Base-by-base conservation (phyloP, 2,329 filamentous ascomycete species). In the Epichloe elymi region DNA sequence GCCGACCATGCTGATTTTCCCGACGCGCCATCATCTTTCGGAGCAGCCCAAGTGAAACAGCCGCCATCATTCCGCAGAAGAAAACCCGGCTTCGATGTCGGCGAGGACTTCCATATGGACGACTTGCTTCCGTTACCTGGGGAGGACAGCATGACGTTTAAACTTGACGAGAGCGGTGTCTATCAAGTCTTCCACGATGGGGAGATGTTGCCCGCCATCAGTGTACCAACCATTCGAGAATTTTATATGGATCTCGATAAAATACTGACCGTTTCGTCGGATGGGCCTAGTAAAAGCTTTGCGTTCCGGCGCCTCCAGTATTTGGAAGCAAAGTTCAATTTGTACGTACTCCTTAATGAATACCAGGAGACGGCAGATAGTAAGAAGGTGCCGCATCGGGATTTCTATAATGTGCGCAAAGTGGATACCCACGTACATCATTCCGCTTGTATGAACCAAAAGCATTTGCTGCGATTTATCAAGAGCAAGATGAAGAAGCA, bases 401-500 rank as follows among this genome's bases (percentile, higher is more conserved):
- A 98, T 68, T 98, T 98, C 64, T 98, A 98, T 74, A 98, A 98
- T 63, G 93, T 98, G 46, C 80, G 93, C 64, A 98, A 98, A 67
- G 93, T 98, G 48, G 93, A 98, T 64, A 98, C 93, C 8, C 93
- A 98, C 75, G 93, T 98, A 59, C 93, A 98, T 65, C 93, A 98
- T 67, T 98, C 93, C 15, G 93, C 93, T 23, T 98, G 93, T 66
- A 98, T 98, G 93, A 98, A 98, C 64, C 93, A 98, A 68, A 98
- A 98, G 70, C 93, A 98, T 76, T 72, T 98, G 52, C 74, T 98
- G 54, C 88, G 93, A 50, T 98, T 98, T 69, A 98, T 98, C 74
- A 98, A 98, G 70, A 95, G 89, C 70, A 98, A 98, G 71, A 96
- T 98, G 88, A 97, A 96, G 78, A 98, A 95, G 68, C 93, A 80